Percentiles rank a stretch among this genome's conserved stretches.
These are phyloP conservation scores for Saitozyma podzolica DNA, from an alignment of 768 basidiomycete genomes.

Conservation along the genomic window DNA sequence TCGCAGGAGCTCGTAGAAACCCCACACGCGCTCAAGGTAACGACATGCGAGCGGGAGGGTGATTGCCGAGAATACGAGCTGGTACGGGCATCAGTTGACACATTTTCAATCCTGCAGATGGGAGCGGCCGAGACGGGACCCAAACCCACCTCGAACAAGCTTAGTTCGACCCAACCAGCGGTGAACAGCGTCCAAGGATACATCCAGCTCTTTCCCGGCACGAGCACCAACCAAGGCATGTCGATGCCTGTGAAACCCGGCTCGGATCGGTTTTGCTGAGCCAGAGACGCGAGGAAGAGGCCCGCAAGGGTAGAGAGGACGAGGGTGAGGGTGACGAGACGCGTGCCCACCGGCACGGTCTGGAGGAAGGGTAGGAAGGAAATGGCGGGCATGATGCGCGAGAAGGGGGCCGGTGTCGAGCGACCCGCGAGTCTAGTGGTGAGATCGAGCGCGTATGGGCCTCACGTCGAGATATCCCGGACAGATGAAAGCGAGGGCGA, in stretches of 20 bases:
- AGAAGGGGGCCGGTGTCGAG: too few relatives aligned
- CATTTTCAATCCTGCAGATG: neutral
- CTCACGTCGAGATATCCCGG: too few relatives aligned
- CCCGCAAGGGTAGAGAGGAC: constrained; percentile 30
- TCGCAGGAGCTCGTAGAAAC: constrained; percentile 76
- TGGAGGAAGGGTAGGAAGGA: constrained; percentile 52
- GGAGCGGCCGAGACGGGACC: neutral
- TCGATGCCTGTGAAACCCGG: constrained; percentile 14
- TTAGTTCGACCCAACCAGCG: constrained; percentile 81
- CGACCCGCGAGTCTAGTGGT: too few relatives aligned
- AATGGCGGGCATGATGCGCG: constrained; percentile 42
- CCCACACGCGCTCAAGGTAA: constrained; percentile 95
- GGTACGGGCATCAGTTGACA: constrained; percentile 8
- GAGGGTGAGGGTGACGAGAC: constrained; percentile 39
- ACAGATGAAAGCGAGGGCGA: too few relatives aligned
- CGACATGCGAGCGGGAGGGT: constrained; percentile 78
- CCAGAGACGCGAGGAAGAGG: constrained; percentile 16
- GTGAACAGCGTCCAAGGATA: constrained; percentile 94
- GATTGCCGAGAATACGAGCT: constrained; percentile 77
- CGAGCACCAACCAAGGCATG: constrained; percentile 70
- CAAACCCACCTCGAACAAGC: constrained; percentile 72
- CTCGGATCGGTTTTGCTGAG: constrained; percentile 16
- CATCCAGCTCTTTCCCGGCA: constrained; percentile 77
- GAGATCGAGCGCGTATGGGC: too few relatives aligned
- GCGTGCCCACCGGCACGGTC: constrained; percentile 44